phyloP scores from a whole-genome alignment of 106 monocot species.

The Ottelia alismoides region DNA sequence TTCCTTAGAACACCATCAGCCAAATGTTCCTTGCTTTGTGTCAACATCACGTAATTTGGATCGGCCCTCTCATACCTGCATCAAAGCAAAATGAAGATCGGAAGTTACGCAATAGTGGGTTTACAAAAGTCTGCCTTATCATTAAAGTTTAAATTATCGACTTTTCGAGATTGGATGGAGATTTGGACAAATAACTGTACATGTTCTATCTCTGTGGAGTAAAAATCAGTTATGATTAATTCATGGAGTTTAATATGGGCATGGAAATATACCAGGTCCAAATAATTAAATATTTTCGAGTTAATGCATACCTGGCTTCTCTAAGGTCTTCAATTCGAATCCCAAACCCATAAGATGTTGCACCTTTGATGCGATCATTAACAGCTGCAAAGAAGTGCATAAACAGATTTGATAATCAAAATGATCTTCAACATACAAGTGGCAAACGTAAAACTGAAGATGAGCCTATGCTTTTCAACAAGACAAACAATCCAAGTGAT shows the following conservation, averaged over 20 bases:
- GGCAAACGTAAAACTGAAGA: not conserved
- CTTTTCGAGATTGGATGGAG: too few relatives aligned
- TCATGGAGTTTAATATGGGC: too few relatives aligned
- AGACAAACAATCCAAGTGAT: too few relatives aligned
- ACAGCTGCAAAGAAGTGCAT: conserved; percentile 30
- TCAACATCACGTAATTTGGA: conserved; percentile 96
- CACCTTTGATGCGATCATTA: conserved; percentile 39
- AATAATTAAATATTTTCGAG: too few relatives aligned
- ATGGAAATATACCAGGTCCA: too few relatives aligned
- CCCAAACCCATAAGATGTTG: conserved; percentile 73
- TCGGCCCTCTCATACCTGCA: conserved; percentile 90
- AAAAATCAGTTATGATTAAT: too few relatives aligned
- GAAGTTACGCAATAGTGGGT: too few relatives aligned
- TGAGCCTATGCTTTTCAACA: too few relatives aligned
- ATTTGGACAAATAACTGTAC: too few relatives aligned
- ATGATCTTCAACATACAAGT: not conserved
- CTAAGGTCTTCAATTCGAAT: conserved; percentile 87
- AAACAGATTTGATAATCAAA: not conserved
- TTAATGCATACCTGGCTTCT: conserved; percentile 73
- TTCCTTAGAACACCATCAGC: conserved; percentile 63
- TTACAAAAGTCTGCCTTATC: too few relatives aligned
- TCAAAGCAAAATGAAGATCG: conserved; percentile 2
- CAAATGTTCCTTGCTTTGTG: conserved; percentile 86
- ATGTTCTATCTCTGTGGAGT: too few relatives aligned
- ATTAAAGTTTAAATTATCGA: too few relatives aligned